Conservation (phyloP, 495 filamentous ascomycete species). For the Podospora conica region DNA sequence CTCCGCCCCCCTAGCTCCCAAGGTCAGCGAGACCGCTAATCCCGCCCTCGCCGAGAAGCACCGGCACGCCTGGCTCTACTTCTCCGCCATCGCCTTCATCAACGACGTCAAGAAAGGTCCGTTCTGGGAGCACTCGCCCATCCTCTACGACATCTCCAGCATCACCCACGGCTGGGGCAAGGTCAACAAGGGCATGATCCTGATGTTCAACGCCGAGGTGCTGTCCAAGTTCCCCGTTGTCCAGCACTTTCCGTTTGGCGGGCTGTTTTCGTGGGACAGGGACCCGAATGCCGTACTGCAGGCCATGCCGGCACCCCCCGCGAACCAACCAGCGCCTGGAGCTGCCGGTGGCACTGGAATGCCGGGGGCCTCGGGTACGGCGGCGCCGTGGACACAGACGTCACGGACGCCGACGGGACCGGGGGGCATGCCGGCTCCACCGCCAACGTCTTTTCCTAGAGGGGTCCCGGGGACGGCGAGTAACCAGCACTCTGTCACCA, state of each 20-base stretch:
- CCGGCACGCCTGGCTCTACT: slow-evolving; percentile 79
- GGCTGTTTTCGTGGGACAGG: slow-evolving; percentile 73
- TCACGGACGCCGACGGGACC: slow-evolving; percentile 21
- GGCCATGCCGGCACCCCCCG: slow-evolving; percentile 48
- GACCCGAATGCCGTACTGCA: slow-evolving; percentile 55
- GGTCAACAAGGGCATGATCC: slow-evolving; percentile 98
- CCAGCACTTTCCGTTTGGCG: slow-evolving; percentile 93
- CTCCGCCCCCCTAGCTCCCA: slow-evolving; percentile 63
- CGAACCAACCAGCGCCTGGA: slow-evolving; percentile 46
- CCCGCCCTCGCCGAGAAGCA: slow-evolving; percentile 58
- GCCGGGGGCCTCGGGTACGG: slow-evolving; percentile 24
- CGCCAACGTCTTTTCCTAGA: slow-evolving; percentile 18
- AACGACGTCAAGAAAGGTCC: slow-evolving; percentile 96
- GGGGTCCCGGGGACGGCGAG: slow-evolving; percentile 25
- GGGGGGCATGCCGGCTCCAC: slow-evolving; percentile 1
- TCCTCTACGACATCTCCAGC: slow-evolving; percentile 90
- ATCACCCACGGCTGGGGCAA: slow-evolving; percentile 91
- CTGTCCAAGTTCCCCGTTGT: slow-evolving; percentile 92
- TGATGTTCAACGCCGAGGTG: slow-evolving; percentile 95
- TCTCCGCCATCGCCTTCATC: slow-evolving; percentile 97
- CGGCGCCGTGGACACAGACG: slow-evolving; percentile 37
- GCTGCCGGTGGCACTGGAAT: neutral
- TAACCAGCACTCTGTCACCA: slow-evolving; percentile 30
- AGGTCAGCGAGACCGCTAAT: slow-evolving; percentile 63
- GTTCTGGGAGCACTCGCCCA: slow-evolving; percentile 97